A percentile compares a stretch with the other conserved stretches of the same genome.
Conservation (phyloP, 139 green algal genomes). For the Micromonas commoda region DNA sequence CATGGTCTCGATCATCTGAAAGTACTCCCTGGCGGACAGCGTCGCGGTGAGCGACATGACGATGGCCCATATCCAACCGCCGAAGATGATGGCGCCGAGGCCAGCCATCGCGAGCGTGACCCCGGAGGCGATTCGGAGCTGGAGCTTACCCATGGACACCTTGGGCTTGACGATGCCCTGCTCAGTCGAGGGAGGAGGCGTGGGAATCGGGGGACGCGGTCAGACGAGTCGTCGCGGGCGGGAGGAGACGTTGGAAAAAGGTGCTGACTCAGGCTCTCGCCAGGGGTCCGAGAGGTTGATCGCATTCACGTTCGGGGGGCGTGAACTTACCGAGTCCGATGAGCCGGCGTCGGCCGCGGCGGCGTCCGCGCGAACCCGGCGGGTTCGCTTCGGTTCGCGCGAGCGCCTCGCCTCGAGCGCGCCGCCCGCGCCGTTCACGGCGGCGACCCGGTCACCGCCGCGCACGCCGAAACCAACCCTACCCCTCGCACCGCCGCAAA, state of each 20-base stretch:
- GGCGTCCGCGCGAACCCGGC: neutral
- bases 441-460: too few relatives aligned
- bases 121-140: neutral
- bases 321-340: too few relatives aligned
- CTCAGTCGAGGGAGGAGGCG: neutral
- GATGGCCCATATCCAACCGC: neutral
- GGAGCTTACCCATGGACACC: neutral
- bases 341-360: neutral
- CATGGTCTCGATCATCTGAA: neutral
- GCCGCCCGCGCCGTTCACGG: too few relatives aligned
- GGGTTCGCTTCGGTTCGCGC: too few relatives aligned
- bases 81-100: neutral
- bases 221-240: neutral
- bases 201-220: neutral
- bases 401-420: neutral
- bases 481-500: too few relatives aligned
- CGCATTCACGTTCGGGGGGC: too few relatives aligned
- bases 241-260: too few relatives aligned
- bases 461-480: too few relatives aligned
- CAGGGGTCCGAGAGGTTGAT: neutral
- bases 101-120: neutral
- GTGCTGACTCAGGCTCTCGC: neutral
- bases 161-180: neutral
- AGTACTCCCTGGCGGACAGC: neutral
- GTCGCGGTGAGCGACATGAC: neutral